Evolutionary conservation across 371 early-diverging fungal genomes (phyloP).

Genomic region (Circinella umbellata): DNA sequence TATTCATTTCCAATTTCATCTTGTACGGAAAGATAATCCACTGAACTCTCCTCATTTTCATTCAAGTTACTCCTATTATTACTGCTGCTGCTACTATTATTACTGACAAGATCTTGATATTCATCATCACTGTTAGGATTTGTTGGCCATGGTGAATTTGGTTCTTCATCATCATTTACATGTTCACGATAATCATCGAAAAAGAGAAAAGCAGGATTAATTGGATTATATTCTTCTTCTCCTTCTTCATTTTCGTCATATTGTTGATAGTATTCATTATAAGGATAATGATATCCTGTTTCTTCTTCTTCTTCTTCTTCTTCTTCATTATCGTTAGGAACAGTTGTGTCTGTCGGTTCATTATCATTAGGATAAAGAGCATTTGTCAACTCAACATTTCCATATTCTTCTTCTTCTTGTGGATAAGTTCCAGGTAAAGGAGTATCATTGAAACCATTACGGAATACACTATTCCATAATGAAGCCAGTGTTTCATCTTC

Average conservation of each 20-base stretch:
- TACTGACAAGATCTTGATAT: background rate
- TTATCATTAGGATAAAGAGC: no score
- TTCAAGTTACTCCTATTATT: background rate
- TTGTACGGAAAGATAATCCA: background rate
- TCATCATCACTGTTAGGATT: background rate
- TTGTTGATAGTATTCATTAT: background rate
- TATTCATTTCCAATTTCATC: background rate
- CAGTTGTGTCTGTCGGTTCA: no score
- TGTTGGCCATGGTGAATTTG: background rate
- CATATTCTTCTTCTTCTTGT: background rate
- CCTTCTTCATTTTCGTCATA: background rate
- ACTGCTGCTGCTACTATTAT: no score
- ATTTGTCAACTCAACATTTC: no score
- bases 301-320: no score
- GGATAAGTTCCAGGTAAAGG: background rate
- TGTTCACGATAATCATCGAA: no score
- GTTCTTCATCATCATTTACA: background rate
- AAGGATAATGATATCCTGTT: background rate
- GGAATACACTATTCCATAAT: constrained; percentile 1
- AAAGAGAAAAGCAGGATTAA: no score
- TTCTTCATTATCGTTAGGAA: background rate
- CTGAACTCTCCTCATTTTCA: no score
- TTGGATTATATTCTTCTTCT: background rate
- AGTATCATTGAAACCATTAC: background rate
- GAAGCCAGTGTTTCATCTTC: constrained; percentile 3